phyloP scores from a whole-genome alignment of 331 rosid species.

The Rhamnella rubrinervis region DNA sequence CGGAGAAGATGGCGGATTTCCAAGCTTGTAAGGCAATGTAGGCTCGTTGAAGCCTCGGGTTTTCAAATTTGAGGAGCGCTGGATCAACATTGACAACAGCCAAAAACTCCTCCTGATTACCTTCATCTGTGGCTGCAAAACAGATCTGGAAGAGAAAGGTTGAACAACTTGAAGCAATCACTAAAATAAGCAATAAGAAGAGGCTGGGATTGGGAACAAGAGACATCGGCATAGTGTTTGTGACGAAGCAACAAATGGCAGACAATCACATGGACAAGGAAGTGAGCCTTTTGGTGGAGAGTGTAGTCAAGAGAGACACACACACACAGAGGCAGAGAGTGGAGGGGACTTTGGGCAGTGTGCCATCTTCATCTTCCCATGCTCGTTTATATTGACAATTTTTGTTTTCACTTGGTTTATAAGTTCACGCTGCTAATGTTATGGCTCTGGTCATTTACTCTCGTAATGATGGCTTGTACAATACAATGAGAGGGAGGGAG shows the following conservation, averaged over 20 bases:
- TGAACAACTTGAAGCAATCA: background rate
- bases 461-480: too few relatives aligned
- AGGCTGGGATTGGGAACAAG: background rate
- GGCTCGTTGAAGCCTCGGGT: slow-evolving; percentile 28
- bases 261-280: slow-evolving; percentile 5
- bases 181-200: slow-evolving; percentile 1
- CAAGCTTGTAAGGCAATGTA: slow-evolving; percentile 51
- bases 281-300: background rate
- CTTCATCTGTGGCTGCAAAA: slow-evolving; percentile 9
- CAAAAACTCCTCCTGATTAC: background rate
- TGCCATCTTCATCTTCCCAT: background rate
- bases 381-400: background rate
- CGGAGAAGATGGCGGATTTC: slow-evolving; percentile 47
- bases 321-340: background rate
- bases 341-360: background rate
- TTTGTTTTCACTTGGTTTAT: too few relatives aligned
- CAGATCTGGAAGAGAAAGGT: slow-evolving; percentile 11
- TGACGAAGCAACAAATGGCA: background rate
- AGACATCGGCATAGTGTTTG: slow-evolving; percentile 16
- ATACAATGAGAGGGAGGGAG: too few relatives aligned
- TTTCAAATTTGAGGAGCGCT: slow-evolving; percentile 27
- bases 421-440: too few relatives aligned
- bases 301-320: background rate
- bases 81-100: slow-evolving; percentile 15
- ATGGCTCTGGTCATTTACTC: too few relatives aligned